These are phyloP conservation scores for Tylopilus sp. DNA, from an alignment of 1,284 basidiomycete species.

Conservation along the genomic window DNA sequence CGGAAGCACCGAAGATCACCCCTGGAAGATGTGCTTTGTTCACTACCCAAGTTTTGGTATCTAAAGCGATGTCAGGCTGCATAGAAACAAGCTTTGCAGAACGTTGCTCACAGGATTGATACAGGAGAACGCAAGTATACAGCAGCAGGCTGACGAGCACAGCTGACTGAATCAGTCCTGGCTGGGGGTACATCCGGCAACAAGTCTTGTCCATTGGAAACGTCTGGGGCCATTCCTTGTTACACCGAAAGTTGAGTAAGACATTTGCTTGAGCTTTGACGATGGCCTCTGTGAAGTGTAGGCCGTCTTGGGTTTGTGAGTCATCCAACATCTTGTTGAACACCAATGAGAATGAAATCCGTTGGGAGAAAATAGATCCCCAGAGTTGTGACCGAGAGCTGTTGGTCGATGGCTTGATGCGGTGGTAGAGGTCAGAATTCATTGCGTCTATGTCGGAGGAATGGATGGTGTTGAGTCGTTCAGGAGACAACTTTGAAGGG, in stretches of 20 bases:
- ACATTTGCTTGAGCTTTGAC: conserved; percentile 73
- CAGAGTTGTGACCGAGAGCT: conserved; percentile 33
- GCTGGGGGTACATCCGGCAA: conserved; percentile 72
- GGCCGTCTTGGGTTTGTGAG: conserved; percentile 74
- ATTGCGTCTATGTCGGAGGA: conserved; percentile 80
- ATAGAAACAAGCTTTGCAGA: not conserved
- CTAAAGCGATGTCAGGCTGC: conserved; percentile 24
- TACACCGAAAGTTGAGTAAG: conserved; percentile 79
- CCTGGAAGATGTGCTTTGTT: conserved; percentile 39
- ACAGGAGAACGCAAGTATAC: conserved; percentile 13
- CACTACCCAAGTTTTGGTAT: conserved; percentile 19
- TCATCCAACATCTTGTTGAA: conserved; percentile 77
- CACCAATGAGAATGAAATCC: conserved; percentile 63
- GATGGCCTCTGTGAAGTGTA: conserved; percentile 72
- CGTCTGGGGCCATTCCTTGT: conserved; percentile 64
- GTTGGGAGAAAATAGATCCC: conserved; percentile 28
- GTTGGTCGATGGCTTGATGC: conserved; percentile 47
- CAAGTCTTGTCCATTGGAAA: conserved; percentile 81
- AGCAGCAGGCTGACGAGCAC: conserved; percentile 43
- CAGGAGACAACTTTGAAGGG: conserved; percentile 55
- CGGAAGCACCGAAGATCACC: conserved; percentile 62
- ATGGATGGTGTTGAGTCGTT: conserved; percentile 65
- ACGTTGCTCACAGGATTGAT: conserved; percentile 21
- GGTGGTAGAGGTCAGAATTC: conserved; percentile 78
- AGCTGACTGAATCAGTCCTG: conserved; percentile 58